These are phyloP conservation scores for Scolecobasidium constrictum DNA, from an alignment of 2,329 filamentous ascomycete genomes.

Conservation along the genomic window DNA sequence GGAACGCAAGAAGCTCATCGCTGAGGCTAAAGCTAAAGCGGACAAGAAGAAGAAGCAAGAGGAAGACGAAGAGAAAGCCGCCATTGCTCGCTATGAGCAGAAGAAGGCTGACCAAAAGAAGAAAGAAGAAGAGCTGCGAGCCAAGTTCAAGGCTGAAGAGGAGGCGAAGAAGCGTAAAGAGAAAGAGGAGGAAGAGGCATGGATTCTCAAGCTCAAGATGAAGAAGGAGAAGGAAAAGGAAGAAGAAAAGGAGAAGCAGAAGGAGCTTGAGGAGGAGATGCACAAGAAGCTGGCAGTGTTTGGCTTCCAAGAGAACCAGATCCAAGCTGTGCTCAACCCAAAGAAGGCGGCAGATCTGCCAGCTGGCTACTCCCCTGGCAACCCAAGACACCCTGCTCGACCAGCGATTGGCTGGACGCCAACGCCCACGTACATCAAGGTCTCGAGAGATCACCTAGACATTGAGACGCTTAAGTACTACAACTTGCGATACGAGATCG, in stretches of 20 bases:
- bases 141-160: conserved; percentile 29
- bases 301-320: conserved; percentile 36
- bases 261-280: conserved; percentile 34
- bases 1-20: conserved; percentile 10
- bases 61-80: background rate
- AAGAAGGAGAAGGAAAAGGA: conserved; percentile 30
- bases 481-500: conserved; percentile 36
- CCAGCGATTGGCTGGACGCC: conserved; percentile 9
- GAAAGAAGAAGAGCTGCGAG: conserved; percentile 10
- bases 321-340: conserved; percentile 36
- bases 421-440: conserved; percentile 34
- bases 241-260: conserved; percentile 28
- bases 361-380: conserved; percentile 18
- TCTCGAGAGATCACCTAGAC: conserved; percentile 33
- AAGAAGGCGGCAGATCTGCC: conserved; percentile 30
- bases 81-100: conserved; percentile 13
- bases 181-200: conserved; percentile 30
- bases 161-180: conserved; percentile 30
- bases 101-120: conserved; percentile 17
- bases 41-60: conserved; percentile 6
- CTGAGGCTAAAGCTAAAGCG: conserved; percentile 2
- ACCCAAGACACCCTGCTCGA: conserved; percentile 11
- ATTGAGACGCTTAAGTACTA: conserved; percentile 38
- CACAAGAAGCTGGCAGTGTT: conserved; percentile 31
- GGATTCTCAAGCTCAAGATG: conserved; percentile 28